Evolutionary conservation across 202 grass and related monocot species (phyloP).

Genomic region (Dendrocalamus latiflorus): DNA sequence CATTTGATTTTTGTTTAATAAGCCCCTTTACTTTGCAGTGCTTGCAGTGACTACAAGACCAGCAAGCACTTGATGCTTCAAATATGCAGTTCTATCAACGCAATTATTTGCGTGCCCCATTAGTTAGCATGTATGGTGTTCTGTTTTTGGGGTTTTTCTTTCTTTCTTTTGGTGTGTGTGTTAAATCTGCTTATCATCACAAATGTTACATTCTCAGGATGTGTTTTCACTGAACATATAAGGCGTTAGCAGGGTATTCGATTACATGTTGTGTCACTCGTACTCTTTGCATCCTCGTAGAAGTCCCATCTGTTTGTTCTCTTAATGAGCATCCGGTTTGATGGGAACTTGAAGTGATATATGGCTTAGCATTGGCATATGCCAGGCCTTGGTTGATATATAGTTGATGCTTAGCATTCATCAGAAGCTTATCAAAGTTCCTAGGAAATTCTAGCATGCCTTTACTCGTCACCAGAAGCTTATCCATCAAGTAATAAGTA

Average conservation of each 20-base stretch:
- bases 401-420: neutral
- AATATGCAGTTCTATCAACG: constrained; percentile 13
- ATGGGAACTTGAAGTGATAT: neutral
- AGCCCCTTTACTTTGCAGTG: constrained; percentile 24
- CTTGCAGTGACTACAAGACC: constrained; percentile 7
- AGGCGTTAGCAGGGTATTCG: neutral
- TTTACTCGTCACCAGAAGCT: neutral
- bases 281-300: neutral
- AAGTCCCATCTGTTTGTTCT: neutral
- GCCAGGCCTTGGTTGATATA: neutral
- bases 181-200: constrained; percentile 11
- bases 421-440: neutral
- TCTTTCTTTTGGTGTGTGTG: neutral
- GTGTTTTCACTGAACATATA: constrained; percentile 16
- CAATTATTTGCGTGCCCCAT: neutral
- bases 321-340: neutral
- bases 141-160: neutral
- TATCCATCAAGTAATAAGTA: neutral
- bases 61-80: constrained; percentile 23
- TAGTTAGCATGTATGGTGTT: constrained; percentile 1
- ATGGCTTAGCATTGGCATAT: neutral
- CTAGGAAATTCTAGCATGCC: neutral
- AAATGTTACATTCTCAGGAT: constrained; percentile 12
- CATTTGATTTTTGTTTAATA: constrained; percentile 3
- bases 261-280: neutral